These are phyloP conservation scores for Stereum hirsutum DNA, from an alignment of 1,284 basidiomycete genomes.

Conservation along the genomic window DNA sequence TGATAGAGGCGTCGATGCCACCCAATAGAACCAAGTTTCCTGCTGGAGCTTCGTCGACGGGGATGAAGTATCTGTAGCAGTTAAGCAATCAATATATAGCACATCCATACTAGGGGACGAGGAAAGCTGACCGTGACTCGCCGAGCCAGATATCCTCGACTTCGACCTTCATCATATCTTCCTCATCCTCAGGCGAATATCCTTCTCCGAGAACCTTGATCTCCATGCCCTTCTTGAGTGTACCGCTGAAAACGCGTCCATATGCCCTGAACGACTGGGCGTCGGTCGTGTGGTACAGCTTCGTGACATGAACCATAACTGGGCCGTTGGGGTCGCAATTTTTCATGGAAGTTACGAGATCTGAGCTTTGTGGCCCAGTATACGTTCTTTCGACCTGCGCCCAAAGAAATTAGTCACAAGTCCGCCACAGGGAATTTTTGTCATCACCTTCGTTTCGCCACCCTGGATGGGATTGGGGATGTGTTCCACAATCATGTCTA, in stretches of 20 bases:
- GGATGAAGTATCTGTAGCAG: slow-evolving; percentile 73
- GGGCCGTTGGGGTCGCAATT: slow-evolving; percentile 80
- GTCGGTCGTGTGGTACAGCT: slow-evolving; percentile 93
- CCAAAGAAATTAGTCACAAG: neutral
- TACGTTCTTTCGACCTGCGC: slow-evolving; percentile 80
- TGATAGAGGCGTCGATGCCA: slow-evolving; percentile 90
- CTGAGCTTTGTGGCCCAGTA: slow-evolving; percentile 77
- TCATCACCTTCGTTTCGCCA: slow-evolving; percentile 62
- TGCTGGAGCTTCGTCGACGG: slow-evolving; percentile 80
- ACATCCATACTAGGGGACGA: slow-evolving; percentile 9
- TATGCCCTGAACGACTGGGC: slow-evolving; percentile 95
- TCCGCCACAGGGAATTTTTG: neutral
- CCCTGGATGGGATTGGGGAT: slow-evolving; percentile 79
- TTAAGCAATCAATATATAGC: neutral
- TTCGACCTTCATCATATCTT: slow-evolving; percentile 88
- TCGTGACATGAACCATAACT: slow-evolving; percentile 87
- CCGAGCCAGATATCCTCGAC: slow-evolving; percentile 87
- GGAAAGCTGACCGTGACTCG: slow-evolving; percentile 65
- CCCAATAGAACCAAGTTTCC: slow-evolving; percentile 91
- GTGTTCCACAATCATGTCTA: slow-evolving; percentile 88
- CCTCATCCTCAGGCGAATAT: slow-evolving; percentile 96
- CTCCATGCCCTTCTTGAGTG: slow-evolving; percentile 71
- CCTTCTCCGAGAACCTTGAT: slow-evolving; percentile 97
- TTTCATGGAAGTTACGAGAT: slow-evolving; percentile 73
- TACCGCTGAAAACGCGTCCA: slow-evolving; percentile 91